Conservation (phyloP, 2,329 filamentous ascomycete genomes). For the Alternaria triticina region DNA sequence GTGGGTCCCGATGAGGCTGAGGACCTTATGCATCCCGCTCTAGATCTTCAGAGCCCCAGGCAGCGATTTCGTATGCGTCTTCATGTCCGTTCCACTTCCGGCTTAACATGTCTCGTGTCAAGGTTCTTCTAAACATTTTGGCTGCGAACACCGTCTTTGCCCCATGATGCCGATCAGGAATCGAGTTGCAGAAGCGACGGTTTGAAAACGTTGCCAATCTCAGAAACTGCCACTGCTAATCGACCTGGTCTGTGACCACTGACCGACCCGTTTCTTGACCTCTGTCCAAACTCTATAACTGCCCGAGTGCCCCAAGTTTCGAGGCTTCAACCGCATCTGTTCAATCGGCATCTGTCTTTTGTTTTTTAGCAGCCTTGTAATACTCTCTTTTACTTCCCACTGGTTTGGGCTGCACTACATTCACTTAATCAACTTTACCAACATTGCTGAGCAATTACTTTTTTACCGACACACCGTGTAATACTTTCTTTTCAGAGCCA, state of each 20-base stretch:
- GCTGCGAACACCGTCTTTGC: conserved; percentile 34
- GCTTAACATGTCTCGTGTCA: conserved; percentile 47
- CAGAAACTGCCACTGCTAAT: conserved; percentile 49
- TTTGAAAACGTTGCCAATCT: conserved; percentile 53
- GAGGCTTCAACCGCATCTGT: conserved; percentile 48
- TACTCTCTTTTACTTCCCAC: conserved; percentile 59
- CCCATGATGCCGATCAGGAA: conserved; percentile 46
- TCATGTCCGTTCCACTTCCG: conserved; percentile 38
- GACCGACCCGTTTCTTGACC: conserved; percentile 38
- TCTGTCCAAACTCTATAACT: conserved; percentile 44
- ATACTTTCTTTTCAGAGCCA: conserved; percentile 49
- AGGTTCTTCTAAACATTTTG: conserved; percentile 49
- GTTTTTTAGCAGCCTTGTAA: conserved; percentile 51
- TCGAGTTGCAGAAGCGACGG: conserved; percentile 44
- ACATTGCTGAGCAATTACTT: conserved; percentile 14
- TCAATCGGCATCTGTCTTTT: conserved; percentile 49
- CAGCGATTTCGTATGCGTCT: conserved; percentile 37
- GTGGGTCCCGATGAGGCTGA: conserved; percentile 34
- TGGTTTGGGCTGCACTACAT: conserved; percentile 61
- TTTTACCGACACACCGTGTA: conserved; percentile 39
- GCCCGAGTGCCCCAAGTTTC: conserved; percentile 45
- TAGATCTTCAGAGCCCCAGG: conserved; percentile 26
- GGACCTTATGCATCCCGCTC: conserved; percentile 38
- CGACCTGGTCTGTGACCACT: conserved; percentile 38
- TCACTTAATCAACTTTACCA: conserved; percentile 51